These are phyloP conservation scores for Magnusiomyces suaveolens DNA, from an alignment of 1,139 yeast species.

Conservation along the genomic window DNA sequence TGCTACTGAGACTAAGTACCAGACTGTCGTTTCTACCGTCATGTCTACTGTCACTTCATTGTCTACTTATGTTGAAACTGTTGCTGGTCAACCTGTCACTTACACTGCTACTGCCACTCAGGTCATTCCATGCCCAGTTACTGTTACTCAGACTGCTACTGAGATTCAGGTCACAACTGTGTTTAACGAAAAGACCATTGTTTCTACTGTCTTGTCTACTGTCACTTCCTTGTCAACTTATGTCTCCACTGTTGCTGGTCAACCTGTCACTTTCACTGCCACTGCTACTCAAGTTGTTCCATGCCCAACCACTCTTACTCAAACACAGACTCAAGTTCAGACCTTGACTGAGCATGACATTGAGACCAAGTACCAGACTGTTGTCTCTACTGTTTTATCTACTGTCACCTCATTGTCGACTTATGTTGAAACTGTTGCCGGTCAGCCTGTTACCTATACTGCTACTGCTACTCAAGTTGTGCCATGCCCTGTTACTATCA, in stretches of 20 bases:
- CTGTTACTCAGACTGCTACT: not conserved
- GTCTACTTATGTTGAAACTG: not conserved
- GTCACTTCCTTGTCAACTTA: not conserved
- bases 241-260: not conserved
- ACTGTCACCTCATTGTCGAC: not conserved
- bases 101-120: not conserved
- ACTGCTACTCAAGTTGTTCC: not conserved
- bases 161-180: not conserved
- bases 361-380: not conserved
- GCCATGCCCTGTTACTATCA: not conserved
- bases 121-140: not conserved
- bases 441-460: not conserved
- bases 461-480: not conserved
- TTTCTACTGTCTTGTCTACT: not conserved
- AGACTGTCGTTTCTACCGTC: not conserved
- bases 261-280: not conserved
- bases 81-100: not conserved
- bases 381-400: not conserved
- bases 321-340: constrained; percentile 1
- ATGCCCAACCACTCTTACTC: constrained; percentile 1
- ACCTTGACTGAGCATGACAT: not conserved
- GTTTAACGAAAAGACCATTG: not conserved
- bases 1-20: not conserved
- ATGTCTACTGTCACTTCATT: not conserved
- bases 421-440: not conserved